Base-by-base conservation (phyloP, 148 eudicot genomes). In the Silene uniflora region DNA sequence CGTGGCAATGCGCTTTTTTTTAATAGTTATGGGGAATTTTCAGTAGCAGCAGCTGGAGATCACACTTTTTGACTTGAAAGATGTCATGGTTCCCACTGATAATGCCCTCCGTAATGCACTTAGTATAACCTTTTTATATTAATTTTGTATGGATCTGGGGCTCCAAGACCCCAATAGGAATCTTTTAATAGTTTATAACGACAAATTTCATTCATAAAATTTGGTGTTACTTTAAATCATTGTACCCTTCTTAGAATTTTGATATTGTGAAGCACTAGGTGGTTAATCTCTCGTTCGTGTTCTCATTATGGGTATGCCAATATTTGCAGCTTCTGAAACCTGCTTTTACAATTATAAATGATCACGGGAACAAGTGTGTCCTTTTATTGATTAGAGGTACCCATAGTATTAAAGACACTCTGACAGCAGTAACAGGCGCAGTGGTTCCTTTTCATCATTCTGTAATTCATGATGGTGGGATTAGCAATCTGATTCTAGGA, bases 371-470 rank as follows among this genome's bases (percentile, higher is more conserved):
- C 52, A 90, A 89, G 75, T 89, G 93, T 83, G 88, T 94, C 77
- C 91, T 94, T 77, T 84, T 94, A 59, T 73, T 94, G 83, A 94
- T 94, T 73, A 94, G 98, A 74, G 98, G 98, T 66, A 94, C 98
- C 73, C 97, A 94, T 83, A 90, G 98, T 81, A 89, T 94, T 76
- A 94, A 94, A 83, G 97, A 91, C 79, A 94, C 97, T 14, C 85
- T 94, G 69, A 94, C 98, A 76, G 97, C 97, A 71, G 98, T 89
- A 80, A 94, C 93, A 7, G 92, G 97, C 54, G 89, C 97, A 11
- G 98, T 90, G 74, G 98, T 94, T 75, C 98, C 98, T 47, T 94
- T 94, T 89, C 98, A 91, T 87, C 98, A 91, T 86, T 91, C 92
- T 17, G 88, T 94, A 81, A 66, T 94, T 83, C 88, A 91, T 84